Evolutionary conservation across 2,329 filamentous ascomycete species (phyloP).

Genomic region (Ophiocordyceps robertsii): DNA sequence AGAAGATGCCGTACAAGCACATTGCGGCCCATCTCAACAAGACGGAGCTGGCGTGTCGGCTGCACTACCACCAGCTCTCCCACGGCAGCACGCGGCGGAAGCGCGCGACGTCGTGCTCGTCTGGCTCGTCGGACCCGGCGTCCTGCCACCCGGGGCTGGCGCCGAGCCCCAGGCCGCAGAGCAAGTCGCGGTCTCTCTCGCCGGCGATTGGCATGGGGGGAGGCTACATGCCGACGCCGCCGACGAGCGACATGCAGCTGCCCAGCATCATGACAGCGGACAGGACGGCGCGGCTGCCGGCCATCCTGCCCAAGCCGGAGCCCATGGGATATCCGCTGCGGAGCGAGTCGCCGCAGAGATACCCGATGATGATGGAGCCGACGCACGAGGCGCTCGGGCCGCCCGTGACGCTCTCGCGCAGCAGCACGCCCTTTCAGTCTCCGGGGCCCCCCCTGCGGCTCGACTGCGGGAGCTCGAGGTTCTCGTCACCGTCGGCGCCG

Average conservation of each 20-base stretch:
- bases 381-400: slow-evolving; percentile 25
- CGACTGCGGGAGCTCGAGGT: slow-evolving; percentile 41
- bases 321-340: slow-evolving; percentile 30
- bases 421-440: slow-evolving; percentile 15
- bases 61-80: slow-evolving; percentile 78
- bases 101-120: slow-evolving; percentile 58
- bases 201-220: slow-evolving; percentile 30
- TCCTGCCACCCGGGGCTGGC: slow-evolving; percentile 32
- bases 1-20: slow-evolving; percentile 87
- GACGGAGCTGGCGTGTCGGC: slow-evolving; percentile 74
- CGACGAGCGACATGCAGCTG: slow-evolving; percentile 34
- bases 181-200: slow-evolving; percentile 32
- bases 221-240: slow-evolving; percentile 30
- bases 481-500: slow-evolving; percentile 20
- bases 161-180: slow-evolving; percentile 37
- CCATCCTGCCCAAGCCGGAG: slow-evolving; percentile 53
- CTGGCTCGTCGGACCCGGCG: slow-evolving; percentile 42
- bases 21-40: slow-evolving; percentile 77
- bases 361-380: slow-evolving; percentile 21
- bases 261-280: slow-evolving; percentile 35
- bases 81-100: slow-evolving; percentile 72
- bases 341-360: slow-evolving; percentile 23
- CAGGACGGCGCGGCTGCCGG: slow-evolving; percentile 37
- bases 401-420: slow-evolving; percentile 22
- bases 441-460: slow-evolving; percentile 39